phyloP scores from a whole-genome alignment of 2,329 filamentous ascomycete genomes.

The Pseudogymnoascus sp. region DNA sequence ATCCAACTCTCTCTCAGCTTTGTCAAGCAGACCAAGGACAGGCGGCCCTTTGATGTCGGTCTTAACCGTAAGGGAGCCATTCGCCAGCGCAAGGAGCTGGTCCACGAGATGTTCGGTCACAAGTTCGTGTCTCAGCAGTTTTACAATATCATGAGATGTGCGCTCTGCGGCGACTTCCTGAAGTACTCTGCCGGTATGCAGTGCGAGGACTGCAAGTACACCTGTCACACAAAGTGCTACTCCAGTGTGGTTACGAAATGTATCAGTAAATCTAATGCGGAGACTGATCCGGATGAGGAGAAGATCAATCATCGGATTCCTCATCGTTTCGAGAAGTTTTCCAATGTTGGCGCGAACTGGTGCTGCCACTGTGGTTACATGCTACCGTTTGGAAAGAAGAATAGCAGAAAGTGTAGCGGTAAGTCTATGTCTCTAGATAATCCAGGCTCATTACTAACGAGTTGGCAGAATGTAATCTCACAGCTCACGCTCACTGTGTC shows the following conservation, averaged over 20 bases:
- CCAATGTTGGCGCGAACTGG: constrained; percentile 98
- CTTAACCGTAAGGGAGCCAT: constrained; percentile 93
- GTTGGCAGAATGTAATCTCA: constrained; percentile 73
- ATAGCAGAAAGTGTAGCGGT: constrained; percentile 86
- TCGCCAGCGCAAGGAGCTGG: constrained; percentile 93
- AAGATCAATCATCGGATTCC: constrained; percentile 99
- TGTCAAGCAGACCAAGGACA: constrained; percentile 79
- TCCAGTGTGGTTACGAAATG: constrained; percentile 96
- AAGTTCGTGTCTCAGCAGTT: constrained; percentile 98
- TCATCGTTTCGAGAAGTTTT: constrained; percentile 93
- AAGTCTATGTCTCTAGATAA: constrained; percentile 30
- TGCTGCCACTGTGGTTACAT: constrained; percentile 98
- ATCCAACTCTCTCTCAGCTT: constrained; percentile 91
- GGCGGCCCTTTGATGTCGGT: constrained; percentile 76
- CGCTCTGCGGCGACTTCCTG: constrained; percentile 93
- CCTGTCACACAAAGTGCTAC: constrained; percentile 97
- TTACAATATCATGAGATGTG: constrained; percentile 99
- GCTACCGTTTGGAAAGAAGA: constrained; percentile 88
- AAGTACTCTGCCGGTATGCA: constrained; percentile 99
- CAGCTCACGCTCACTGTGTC: constrained; percentile 82
- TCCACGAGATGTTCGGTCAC: constrained; percentile 98
- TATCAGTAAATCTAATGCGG: constrained; percentile 98
- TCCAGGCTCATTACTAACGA: constrained; percentile 23
- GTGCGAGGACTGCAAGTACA: constrained; percentile 99
- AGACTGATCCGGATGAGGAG: constrained; percentile 96